Conservation (phyloP, 2,329 filamentous ascomycete species). For the Lecanoromycetidae sp. region DNA sequence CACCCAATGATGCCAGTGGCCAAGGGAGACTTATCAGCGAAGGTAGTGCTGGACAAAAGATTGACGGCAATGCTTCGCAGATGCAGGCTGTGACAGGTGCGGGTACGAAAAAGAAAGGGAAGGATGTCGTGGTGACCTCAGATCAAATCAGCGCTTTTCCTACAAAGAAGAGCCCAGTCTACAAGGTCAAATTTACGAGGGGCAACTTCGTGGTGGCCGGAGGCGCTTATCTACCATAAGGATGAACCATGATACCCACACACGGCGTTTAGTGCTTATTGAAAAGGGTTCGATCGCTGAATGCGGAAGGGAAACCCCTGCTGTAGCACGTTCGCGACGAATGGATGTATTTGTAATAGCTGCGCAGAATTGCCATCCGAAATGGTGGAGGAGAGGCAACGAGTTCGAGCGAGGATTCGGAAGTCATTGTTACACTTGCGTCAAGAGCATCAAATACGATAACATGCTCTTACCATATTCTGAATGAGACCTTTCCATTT, state of each 20-base stretch:
- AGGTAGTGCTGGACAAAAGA: slow-evolving; percentile 29
- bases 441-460: too few species aligned
- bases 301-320: too few species aligned
- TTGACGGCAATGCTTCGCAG: slow-evolving; percentile 23
- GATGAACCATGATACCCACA: neutral
- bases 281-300: too few species aligned
- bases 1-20: slow-evolving; percentile 53
- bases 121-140: slow-evolving; percentile 78
- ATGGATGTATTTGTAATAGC: too few species aligned
- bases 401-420: too few species aligned
- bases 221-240: slow-evolving; percentile 51
- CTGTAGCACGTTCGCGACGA: too few species aligned
- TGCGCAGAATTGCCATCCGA: too few species aligned
- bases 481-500: too few species aligned
- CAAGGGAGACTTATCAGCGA: slow-evolving; percentile 43
- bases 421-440: too few species aligned
- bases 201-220: slow-evolving; percentile 91
- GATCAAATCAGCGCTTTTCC: slow-evolving; percentile 93
- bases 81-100: slow-evolving; percentile 20
- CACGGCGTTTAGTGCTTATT: neutral
- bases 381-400: too few species aligned
- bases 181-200: slow-evolving; percentile 83
- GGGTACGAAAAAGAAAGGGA: slow-evolving; percentile 55
- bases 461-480: too few species aligned
- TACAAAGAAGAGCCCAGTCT: slow-evolving; percentile 90